Evolutionary conservation across 2,329 filamentous ascomycete species (phyloP), one percentile per base, ranked within the genome.

Genomic region (Fusarium nisikadoi): DNA sequence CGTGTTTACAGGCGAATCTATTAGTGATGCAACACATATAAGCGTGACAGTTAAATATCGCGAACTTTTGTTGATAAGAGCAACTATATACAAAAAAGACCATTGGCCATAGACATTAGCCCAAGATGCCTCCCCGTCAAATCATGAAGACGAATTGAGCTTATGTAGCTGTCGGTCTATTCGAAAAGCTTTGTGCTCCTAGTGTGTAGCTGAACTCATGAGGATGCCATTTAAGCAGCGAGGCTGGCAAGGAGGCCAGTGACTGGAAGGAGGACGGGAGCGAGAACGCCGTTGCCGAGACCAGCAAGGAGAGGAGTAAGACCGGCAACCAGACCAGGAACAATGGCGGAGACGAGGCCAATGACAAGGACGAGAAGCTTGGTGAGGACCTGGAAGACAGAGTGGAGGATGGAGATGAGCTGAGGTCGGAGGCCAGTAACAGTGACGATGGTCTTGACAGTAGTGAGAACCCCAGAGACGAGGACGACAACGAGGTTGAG

Each of bases 261-360:
- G 39, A 79, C 31, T 19, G 74, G 76, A n/a, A 71, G 74, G 13
- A 79, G 72, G 43, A 80, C 27, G 38, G 77, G 77, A 42, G 67
- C 76, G 14, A 79, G 54, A n/a, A 79, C 39, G 29, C 68, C 74
- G 45, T 65, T 70, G 31, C 74, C 67, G 52, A 80, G 71, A 16
- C 67, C 75, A 46, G 70, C 61, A 17, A 80, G 76, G 63, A 80
- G 68, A 65, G 78, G 78, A 45, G 54, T 58, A 19, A 79, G 77
- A 33, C 55, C 71, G 52, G 68, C 65, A 36, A 78, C 31, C 27
- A 80, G 67, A 13, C 70, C 75, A 46, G 78, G 76, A n/a, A 79
- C 45, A 53, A 77, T 63, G 35, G 43, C 73, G 23, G 41, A 46
- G 14, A 79, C 57, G 33, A 78, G 69, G 35, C 69, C 75, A 25